A percentile compares a stretch with the other conserved stretches of the same genome.
Conservation (phyloP, 768 basidiomycete genomes). For the Lepiota brunneoincarnata region DNA sequence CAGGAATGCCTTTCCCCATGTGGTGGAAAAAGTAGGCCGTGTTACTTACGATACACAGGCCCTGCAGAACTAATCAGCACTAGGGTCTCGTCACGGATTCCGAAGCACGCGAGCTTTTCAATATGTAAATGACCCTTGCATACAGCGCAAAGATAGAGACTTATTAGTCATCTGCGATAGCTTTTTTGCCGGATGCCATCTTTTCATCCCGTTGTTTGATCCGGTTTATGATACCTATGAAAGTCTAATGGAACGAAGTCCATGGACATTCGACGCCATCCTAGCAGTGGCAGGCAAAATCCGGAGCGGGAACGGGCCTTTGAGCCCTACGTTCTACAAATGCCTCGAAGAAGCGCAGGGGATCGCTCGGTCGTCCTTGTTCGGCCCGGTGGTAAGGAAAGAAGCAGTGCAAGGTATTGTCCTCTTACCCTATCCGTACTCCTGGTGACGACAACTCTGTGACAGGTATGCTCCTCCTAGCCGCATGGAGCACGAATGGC, state of each 20-base stretch:
- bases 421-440: conserved; percentile 15
- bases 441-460: conserved; percentile 16
- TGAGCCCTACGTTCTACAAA: conserved; percentile 83
- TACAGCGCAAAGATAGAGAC: conserved; percentile 20
- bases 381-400: conserved; percentile 91
- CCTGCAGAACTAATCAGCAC: neutral
- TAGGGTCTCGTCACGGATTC: conserved; percentile 82
- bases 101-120: conserved; percentile 89
- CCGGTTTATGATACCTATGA: conserved; percentile 92
- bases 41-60: conserved; percentile 3
- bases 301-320: conserved; percentile 83
- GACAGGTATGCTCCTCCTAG: conserved; percentile 84
- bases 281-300: conserved; percentile 92
- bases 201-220: conserved; percentile 96
- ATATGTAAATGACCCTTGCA: conserved; percentile 61
- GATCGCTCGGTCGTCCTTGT: conserved; percentile 89
- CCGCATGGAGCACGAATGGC: conserved; percentile 92
- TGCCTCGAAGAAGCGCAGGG: conserved; percentile 95
- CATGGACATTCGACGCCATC: conserved; percentile 95
- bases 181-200: conserved; percentile 94
- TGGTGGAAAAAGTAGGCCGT: conserved; percentile 72
- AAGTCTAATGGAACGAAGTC: conserved; percentile 85
- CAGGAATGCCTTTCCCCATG: conserved; percentile 84
- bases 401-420: conserved; percentile 87
- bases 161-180: conserved; percentile 48